Percentiles rank a stretch among this genome's conserved stretches.
These are phyloP conservation scores for Cytospora piceicola DNA, from an alignment of 2,329 filamentous ascomycete genomes.

Conservation along the genomic window DNA sequence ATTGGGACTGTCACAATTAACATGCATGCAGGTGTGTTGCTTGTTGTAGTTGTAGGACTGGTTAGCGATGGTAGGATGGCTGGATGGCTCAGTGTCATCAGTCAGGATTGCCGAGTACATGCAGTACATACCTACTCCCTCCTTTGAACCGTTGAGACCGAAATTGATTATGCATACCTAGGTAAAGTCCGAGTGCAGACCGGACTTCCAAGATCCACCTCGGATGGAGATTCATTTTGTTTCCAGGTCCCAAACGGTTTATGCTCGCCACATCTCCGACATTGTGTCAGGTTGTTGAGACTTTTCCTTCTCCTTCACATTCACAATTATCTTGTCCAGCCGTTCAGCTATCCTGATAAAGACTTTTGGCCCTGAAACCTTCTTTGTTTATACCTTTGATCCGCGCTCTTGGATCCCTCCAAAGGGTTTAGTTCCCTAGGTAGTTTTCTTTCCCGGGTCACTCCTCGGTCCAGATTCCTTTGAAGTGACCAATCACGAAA, in stretches of 20 bases:
- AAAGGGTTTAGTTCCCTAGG: not conserved
- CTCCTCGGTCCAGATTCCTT: not conserved
- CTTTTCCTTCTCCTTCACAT: not conserved
- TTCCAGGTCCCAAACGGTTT: not conserved
- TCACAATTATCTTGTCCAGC: too few relatives aligned
- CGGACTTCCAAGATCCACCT: slow-evolving; percentile 2
- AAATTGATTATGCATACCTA: not conserved
- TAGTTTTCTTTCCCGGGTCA: not conserved
- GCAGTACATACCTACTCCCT: too few relatives aligned
- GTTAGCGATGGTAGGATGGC: too few relatives aligned
- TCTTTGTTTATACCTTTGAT: not conserved
- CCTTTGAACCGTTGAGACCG: not conserved
- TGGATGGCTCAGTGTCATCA: slow-evolving; percentile 3
- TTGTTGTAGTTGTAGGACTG: too few relatives aligned
- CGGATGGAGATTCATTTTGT: slow-evolving; percentile 15
- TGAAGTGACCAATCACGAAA: not conserved
- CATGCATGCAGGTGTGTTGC: too few relatives aligned
- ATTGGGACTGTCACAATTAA: too few relatives aligned
- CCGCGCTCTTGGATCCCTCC: not conserved
- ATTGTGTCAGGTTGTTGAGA: not conserved
- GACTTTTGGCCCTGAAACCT: not conserved
- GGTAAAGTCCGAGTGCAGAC: not conserved
- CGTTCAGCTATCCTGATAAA: too few relatives aligned
- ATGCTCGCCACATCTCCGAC: not conserved
- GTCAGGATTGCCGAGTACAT: too few relatives aligned